phyloP scores from a whole-genome alignment of 495 filamentous ascomycete species.

The Penicillium silybi region DNA sequence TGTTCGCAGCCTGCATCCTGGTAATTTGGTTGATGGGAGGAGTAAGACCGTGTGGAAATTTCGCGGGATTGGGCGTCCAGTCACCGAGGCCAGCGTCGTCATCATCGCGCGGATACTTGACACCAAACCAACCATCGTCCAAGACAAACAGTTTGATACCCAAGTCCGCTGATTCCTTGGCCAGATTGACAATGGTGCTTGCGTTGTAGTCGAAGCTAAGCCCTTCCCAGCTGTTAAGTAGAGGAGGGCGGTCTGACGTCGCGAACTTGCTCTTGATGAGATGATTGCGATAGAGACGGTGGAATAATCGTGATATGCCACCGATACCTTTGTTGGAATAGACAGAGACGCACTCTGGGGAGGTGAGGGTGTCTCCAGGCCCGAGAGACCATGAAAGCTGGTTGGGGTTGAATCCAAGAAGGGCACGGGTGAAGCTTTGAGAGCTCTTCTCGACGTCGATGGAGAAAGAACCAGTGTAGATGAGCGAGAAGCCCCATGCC shows the following conservation, averaged over 20 bases:
- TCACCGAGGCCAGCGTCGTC: constrained; percentile 51
- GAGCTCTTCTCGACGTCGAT: constrained; percentile 51
- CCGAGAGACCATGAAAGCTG: constrained; percentile 46
- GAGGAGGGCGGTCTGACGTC: constrained; percentile 40
- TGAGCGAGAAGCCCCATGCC: constrained; percentile 52
- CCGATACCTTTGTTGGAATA: constrained; percentile 50
- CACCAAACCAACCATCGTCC: constrained; percentile 58
- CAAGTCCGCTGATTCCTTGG: constrained; percentile 46
- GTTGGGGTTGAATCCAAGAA: constrained; percentile 47
- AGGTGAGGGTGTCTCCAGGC: constrained; percentile 45
- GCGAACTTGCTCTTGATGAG: constrained; percentile 52
- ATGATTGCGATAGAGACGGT: constrained; percentile 51
- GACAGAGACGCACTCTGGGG: constrained; percentile 51
- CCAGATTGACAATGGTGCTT: constrained; percentile 42
- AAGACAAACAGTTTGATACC: constrained; percentile 52
- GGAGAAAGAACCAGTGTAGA: constrained; percentile 52
- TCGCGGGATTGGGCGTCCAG: constrained; percentile 47
- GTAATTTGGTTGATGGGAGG: constrained; percentile 43
- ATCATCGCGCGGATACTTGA: constrained; percentile 46
- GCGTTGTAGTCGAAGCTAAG: constrained; percentile 47
- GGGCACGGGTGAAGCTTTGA: constrained; percentile 48
- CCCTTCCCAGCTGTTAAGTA: constrained; percentile 59
- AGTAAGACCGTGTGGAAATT: constrained; percentile 50
- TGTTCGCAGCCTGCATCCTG: constrained; percentile 34
- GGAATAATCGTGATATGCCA: constrained; percentile 52